phyloP scores from a whole-genome alignment of 208 protist genomes.

The Naegleria fowleri region DNA sequence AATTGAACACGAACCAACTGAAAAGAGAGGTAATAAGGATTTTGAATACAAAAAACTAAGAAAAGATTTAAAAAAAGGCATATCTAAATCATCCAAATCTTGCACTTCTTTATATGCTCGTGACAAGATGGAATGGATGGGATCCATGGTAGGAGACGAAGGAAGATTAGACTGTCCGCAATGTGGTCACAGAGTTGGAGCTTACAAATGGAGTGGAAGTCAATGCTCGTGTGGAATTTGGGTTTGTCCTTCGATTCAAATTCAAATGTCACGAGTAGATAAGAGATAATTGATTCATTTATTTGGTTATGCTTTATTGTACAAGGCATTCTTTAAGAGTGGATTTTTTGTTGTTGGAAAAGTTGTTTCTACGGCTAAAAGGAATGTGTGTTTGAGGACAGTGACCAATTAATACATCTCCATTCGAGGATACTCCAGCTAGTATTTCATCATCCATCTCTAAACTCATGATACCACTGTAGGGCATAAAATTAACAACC shows the following conservation, averaged over 20 bases:
- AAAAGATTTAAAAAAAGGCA: not conserved
- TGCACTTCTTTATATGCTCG: not conserved
- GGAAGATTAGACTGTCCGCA: not conserved
- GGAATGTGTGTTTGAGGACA: not conserved
- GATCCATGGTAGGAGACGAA: not conserved
- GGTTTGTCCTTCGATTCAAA: not conserved
- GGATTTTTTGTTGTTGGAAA: not conserved
- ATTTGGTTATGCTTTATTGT: not conserved
- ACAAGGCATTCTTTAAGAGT: not conserved
- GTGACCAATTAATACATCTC: not conserved
- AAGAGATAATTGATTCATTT: not conserved
- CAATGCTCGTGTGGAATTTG: conserved; percentile 13
- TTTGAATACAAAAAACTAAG: not conserved
- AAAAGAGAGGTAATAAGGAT: not conserved
- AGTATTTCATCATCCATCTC: conserved; percentile 1
- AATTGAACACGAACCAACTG: not conserved
- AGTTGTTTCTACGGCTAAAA: not conserved
- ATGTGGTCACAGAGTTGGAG: not conserved
- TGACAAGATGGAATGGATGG: not conserved
- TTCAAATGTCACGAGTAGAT: not conserved
- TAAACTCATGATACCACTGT: not conserved
- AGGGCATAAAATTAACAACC: not conserved
- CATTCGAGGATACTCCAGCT: not conserved
- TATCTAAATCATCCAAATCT: not conserved
- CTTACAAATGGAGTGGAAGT: not conserved